Evolutionary conservation across 2,329 filamentous ascomycete genomes (phyloP).

Genomic region (Hymenoscyphus albidus): DNA sequence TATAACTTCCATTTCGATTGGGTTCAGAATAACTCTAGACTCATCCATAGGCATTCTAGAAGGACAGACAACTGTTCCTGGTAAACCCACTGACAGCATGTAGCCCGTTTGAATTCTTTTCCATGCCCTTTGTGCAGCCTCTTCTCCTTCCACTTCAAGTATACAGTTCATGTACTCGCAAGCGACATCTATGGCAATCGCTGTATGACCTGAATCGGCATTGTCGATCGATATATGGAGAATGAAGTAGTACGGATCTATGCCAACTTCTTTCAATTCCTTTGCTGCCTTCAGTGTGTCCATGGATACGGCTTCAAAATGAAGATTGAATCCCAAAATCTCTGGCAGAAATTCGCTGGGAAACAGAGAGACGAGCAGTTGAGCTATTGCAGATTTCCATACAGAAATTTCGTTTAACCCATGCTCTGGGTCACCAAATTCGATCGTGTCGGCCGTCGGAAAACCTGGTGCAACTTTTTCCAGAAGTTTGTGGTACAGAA

Average conservation of each 20-base stretch:
- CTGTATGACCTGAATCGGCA: conserved; percentile 44
- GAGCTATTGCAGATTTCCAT: conserved; percentile 44
- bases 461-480: conserved; percentile 30
- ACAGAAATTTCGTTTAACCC: conserved; percentile 16
- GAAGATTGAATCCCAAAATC: conserved; percentile 48
- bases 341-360: conserved; percentile 48
- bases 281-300: conserved; percentile 40
- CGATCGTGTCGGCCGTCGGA: conserved; percentile 16
- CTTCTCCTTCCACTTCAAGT: conserved; percentile 27
- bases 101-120: conserved; percentile 43
- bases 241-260: conserved; percentile 47
- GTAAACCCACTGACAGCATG: conserved; percentile 32
- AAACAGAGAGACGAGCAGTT: conserved; percentile 46
- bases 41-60: neutral
- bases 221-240: conserved; percentile 51
- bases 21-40: conserved; percentile 1
- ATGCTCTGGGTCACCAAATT: conserved; percentile 20
- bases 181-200: conserved; percentile 43
- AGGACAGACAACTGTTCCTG: conserved; percentile 12
- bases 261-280: conserved; percentile 42
- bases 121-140: conserved; percentile 37
- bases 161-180: conserved; percentile 38
- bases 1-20: conserved; percentile 25
- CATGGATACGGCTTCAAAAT: conserved; percentile 43
- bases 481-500: conserved; percentile 34